Percentiles rank a stretch among this genome's conserved stretches.
Evolutionary conservation across 106 monocot species (phyloP).

Genomic region (Acorus gramineus): DNA sequence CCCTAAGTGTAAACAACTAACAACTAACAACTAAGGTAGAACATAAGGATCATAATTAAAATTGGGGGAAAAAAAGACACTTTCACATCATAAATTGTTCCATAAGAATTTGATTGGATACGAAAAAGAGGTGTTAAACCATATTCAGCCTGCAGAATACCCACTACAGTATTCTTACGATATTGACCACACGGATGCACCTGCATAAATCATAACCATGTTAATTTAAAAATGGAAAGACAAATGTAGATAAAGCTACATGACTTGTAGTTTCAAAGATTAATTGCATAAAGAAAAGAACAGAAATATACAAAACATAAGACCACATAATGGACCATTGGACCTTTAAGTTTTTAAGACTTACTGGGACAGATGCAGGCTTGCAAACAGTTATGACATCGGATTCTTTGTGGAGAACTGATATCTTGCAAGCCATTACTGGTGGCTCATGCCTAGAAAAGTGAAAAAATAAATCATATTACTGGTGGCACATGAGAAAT

Average conservation of each 20-base stretch:
- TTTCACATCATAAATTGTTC: too few species aligned
- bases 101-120: slow-evolving; percentile 41
- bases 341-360: slow-evolving; percentile 10
- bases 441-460: slow-evolving; percentile 90
- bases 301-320: neutral
- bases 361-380: slow-evolving; percentile 94
- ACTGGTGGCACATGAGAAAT: neutral
- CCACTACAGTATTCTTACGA: slow-evolving; percentile 92
- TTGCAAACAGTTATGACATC: slow-evolving; percentile 89
- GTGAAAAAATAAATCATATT: neutral
- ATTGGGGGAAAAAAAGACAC: too few species aligned
- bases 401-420: slow-evolving; percentile 48
- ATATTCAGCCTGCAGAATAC: slow-evolving; percentile 90
- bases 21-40: too few species aligned
- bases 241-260: too few species aligned
- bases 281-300: neutral
- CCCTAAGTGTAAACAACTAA: too few species aligned
- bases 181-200: slow-evolving; percentile 99
- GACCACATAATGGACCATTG: neutral
- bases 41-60: too few species aligned
- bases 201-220: slow-evolving; percentile 24
- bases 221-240: too few species aligned
- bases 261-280: too few species aligned
- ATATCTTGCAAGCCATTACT: slow-evolving; percentile 48
- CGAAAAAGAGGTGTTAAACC: slow-evolving; percentile 74